Evolutionary conservation across 176 grass and related monocot genomes (phyloP).

Genomic region (Avena insularis): DNA sequence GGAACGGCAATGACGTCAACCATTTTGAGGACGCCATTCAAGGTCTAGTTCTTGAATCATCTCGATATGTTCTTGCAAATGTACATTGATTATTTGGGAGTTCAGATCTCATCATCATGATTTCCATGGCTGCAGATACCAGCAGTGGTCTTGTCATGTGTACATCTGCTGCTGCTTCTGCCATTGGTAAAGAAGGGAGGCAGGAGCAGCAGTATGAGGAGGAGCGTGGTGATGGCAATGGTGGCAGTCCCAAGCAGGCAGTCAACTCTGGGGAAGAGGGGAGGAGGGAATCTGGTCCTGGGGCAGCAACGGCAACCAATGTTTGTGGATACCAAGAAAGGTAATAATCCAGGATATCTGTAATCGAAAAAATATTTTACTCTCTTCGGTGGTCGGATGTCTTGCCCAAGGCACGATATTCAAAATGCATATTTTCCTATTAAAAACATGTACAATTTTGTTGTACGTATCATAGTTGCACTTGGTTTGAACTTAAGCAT

Average conservation of each 20-base stretch:
- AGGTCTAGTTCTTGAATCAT: slow-evolving; percentile 46
- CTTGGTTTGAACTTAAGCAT: neutral
- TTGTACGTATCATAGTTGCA: too few species aligned
- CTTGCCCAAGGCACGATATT: neutral
- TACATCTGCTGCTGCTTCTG: slow-evolving; percentile 15
- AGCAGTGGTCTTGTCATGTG: slow-evolving; percentile 33
- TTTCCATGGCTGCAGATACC: slow-evolving; percentile 46
- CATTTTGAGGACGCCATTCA: slow-evolving; percentile 47
- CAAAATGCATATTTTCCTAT: slow-evolving; percentile 7
- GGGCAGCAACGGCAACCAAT: slow-evolving; percentile 43
- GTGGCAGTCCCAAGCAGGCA: slow-evolving; percentile 43
- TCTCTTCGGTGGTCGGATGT: slow-evolving; percentile 12
- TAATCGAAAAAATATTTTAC: slow-evolving; percentile 23
- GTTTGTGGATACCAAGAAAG: slow-evolving; percentile 72
- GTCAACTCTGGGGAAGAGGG: slow-evolving; percentile 62
- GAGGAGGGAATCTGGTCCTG: slow-evolving; percentile 56
- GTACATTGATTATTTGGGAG: neutral
- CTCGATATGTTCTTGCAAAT: neutral
- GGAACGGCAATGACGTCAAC: slow-evolving; percentile 28
- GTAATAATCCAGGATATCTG: slow-evolving; percentile 53
- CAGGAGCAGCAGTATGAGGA: slow-evolving; percentile 30
- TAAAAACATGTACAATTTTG: neutral
- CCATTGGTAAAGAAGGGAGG: slow-evolving; percentile 27
- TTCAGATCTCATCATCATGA: neutral
- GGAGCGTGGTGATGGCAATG: slow-evolving; percentile 20